A percentile compares a stretch with the other conserved stretches of the same genome.
Evolutionary conservation across 441 rosid species (phyloP).

Genomic region (Rhodomyrtus psidioides): DNA sequence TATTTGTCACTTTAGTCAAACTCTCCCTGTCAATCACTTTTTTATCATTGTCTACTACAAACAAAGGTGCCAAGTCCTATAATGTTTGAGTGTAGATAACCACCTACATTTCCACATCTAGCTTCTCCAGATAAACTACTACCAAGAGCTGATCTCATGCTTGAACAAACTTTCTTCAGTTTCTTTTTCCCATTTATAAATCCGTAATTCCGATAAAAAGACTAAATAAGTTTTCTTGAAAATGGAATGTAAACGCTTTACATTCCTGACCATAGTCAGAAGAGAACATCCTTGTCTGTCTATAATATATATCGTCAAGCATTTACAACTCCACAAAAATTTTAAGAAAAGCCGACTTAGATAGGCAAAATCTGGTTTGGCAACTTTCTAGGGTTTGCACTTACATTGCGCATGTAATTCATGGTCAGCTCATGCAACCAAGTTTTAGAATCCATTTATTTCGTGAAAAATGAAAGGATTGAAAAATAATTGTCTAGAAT

Average conservation of each 20-base stretch:
- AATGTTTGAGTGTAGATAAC: not conserved
- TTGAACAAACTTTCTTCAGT: not conserved
- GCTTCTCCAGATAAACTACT: not conserved
- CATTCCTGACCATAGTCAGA: too few relatives aligned
- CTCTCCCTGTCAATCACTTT: not conserved
- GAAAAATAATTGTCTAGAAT: too few relatives aligned
- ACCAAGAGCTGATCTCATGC: not conserved
- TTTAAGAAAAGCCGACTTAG: not conserved
- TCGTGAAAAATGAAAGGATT: too few relatives aligned
- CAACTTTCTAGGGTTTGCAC: not conserved
- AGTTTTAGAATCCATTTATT: not conserved
- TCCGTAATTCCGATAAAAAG: not conserved
- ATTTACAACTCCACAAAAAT: not conserved
- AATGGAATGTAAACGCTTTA: not conserved
- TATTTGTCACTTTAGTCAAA: not conserved
- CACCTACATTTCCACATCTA: not conserved
- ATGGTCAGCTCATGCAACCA: not conserved
- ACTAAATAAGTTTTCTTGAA: not conserved
- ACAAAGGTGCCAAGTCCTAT: not conserved
- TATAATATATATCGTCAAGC: not conserved
- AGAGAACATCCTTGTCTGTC: not conserved
- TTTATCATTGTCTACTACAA: too few relatives aligned
- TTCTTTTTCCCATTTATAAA: not conserved
- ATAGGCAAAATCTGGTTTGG: not conserved
- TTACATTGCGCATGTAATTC: not conserved